These are phyloP conservation scores for Hawksworthiomyces lignivorus DNA, from an alignment of 2,329 filamentous ascomycete species.

Conservation along the genomic window DNA sequence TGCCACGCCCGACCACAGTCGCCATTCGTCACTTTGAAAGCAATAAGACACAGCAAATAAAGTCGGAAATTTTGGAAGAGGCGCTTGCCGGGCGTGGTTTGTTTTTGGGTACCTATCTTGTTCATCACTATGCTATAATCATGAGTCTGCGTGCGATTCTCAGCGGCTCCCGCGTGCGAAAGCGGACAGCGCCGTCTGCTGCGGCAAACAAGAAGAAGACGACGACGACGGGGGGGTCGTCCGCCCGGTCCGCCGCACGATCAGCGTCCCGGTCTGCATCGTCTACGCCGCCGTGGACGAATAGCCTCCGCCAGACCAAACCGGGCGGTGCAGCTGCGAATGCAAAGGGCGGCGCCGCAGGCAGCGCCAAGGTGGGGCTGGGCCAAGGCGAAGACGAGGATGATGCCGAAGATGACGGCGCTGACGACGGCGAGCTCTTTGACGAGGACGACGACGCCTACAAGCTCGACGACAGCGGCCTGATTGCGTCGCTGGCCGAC, in stretches of 20 bases:
- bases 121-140: background rate
- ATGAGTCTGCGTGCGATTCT: conserved; percentile 19
- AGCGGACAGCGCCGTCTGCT: conserved; percentile 6
- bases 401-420: conserved; percentile 21
- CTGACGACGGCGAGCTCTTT: conserved; percentile 29
- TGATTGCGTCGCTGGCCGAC: conserved; percentile 45
- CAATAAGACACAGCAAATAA: background rate
- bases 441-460: conserved; percentile 27
- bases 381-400: conserved; percentile 14
- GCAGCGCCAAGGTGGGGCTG: too few relatives aligned
- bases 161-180: conserved; percentile 16
- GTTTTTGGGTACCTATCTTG: too few relatives aligned
- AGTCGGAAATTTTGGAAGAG: too few relatives aligned
- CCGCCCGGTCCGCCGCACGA: background rate
- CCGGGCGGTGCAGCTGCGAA: too few relatives aligned
- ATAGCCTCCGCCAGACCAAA: conserved; percentile 12
- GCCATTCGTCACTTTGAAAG: background rate
- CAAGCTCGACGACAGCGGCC: conserved; percentile 52
- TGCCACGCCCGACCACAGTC: conserved; percentile 2
- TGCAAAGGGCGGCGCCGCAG: too few relatives aligned
- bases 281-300: conserved; percentile 13
- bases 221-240: background rate
- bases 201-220: conserved; percentile 1
- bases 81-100: too few relatives aligned
- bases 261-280: conserved; percentile 8